A percentile compares a stretch with the other conserved stretches of the same genome.
Conservation (phyloP, 2,329 filamentous ascomycete genomes). For the Metarhizium sp. region DNA sequence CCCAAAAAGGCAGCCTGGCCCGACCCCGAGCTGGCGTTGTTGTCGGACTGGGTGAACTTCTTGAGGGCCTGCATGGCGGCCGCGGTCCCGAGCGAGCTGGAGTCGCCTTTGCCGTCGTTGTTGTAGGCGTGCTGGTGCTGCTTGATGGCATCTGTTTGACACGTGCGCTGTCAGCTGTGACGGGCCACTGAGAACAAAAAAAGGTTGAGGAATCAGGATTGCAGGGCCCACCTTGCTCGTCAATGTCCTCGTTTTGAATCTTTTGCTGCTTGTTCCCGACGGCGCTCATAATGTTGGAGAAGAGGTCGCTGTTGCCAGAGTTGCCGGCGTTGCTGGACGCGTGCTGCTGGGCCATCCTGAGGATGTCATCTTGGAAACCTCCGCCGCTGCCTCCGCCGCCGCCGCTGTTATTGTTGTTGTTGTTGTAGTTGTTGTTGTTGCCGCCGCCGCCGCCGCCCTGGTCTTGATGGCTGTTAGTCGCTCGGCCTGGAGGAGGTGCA, state of each 20-base stretch:
- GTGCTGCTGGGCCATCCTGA: slow-evolving; percentile 36
- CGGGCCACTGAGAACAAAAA: too few relatives aligned
- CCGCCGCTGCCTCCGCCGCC: slow-evolving; percentile 15
- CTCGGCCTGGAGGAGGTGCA: background rate
- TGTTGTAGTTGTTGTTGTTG: slow-evolving; percentile 10
- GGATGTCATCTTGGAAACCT: slow-evolving; percentile 34
- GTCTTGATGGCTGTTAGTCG: background rate
- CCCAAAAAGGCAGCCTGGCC: slow-evolving; percentile 75
- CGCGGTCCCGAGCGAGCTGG: slow-evolving; percentile 54
- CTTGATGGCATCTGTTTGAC: slow-evolving; percentile 49
- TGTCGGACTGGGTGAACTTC: slow-evolving; percentile 57
- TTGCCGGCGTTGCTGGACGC: slow-evolving; percentile 36
- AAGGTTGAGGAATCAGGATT: too few relatives aligned
- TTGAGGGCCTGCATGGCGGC: slow-evolving; percentile 77
- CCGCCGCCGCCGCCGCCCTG: background rate
- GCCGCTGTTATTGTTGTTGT: slow-evolving; percentile 12
- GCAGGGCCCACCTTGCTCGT: slow-evolving; percentile 35
- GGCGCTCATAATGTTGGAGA: slow-evolving; percentile 36
- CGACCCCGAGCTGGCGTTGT: slow-evolving; percentile 33
- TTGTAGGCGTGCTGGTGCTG: slow-evolving; percentile 70
- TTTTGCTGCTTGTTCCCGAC: slow-evolving; percentile 40
- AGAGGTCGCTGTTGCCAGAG: slow-evolving; percentile 38
- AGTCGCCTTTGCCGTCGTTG: slow-evolving; percentile 35
- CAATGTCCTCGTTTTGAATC: slow-evolving; percentile 36
- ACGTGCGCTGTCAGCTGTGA: background rate